phyloP scores from a whole-genome alignment of 768 basidiomycete species.

The Hypholoma sublateritium region DNA sequence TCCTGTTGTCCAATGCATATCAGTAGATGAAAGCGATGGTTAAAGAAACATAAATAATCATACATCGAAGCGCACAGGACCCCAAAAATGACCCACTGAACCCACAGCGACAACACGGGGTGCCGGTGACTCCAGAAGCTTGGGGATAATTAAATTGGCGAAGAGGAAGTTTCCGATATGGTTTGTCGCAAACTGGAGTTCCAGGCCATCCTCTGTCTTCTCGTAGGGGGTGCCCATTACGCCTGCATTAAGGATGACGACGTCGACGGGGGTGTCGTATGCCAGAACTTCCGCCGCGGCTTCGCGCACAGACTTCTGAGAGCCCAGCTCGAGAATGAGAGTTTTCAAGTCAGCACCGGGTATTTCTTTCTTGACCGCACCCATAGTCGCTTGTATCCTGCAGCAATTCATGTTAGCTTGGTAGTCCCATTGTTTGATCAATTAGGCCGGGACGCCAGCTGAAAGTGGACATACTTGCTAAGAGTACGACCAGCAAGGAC shows the following conservation, averaged over 20 bases:
- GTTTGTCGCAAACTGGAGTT: neutral
- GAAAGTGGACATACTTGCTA: neutral
- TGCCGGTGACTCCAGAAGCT: neutral
- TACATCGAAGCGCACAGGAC: neutral
- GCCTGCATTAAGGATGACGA: neutral
- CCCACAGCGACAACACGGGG: neutral
- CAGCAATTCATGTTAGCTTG: no score
- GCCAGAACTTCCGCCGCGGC: neutral
- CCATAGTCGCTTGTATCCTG: neutral
- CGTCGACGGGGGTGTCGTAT: neutral
- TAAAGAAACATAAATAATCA: neutral
- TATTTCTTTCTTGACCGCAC: neutral
- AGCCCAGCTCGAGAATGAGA: neutral
- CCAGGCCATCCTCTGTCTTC: neutral
- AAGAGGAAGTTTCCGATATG: slow-evolving; percentile 1
- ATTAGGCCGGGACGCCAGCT: no score
- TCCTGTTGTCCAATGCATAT: neutral
- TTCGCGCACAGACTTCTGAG: neutral
- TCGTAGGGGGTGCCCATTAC: neutral
- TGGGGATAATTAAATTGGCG: neutral
- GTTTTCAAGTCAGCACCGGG: neutral
- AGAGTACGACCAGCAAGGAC: neutral
- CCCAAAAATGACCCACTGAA: neutral
- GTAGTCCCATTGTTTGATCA: no score
- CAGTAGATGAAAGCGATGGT: neutral